Conservation (phyloP, 331 rosid genomes). For the Malus hybrid region DNA sequence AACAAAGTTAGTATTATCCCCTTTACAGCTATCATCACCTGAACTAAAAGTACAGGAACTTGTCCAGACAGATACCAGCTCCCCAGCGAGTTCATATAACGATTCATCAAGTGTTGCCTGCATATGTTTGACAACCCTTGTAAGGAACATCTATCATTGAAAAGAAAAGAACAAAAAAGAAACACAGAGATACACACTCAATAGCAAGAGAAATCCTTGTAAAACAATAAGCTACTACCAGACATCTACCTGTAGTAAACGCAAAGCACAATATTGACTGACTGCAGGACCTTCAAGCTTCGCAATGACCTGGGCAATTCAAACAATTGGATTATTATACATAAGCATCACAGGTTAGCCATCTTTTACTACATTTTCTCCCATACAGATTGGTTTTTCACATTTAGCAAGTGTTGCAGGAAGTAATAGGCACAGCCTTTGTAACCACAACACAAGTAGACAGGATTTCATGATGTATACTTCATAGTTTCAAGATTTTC, state of each 20-base stretch:
- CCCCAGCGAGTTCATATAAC: slow-evolving; percentile 96
- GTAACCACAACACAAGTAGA: background rate
- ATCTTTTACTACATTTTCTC: background rate
- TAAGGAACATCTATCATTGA: slow-evolving; percentile 10
- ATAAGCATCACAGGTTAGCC: background rate
- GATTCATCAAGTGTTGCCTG: slow-evolving; percentile 90
- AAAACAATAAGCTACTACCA: background rate
- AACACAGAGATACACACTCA: background rate
- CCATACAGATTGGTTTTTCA: background rate
- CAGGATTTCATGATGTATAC: background rate
- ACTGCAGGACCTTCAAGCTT: slow-evolving; percentile 98
- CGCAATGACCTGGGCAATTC: slow-evolving; percentile 75
- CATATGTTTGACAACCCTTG: slow-evolving; percentile 18
- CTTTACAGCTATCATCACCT: slow-evolving; percentile 12
- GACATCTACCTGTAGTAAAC: slow-evolving; percentile 63
- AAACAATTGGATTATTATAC: slow-evolving; percentile 12
- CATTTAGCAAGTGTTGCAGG: background rate
- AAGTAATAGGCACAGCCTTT: background rate
- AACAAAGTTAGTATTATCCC: slow-evolving; percentile 15
- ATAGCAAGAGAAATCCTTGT: background rate
- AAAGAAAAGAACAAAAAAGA: background rate
- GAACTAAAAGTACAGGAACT: background rate
- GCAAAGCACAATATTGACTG: slow-evolving; percentile 90
- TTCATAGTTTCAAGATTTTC: background rate
- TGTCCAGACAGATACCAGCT: slow-evolving; percentile 53